Evolutionary conservation across 768 basidiomycete species (phyloP).

Genomic region (Lactarius vividus): DNA sequence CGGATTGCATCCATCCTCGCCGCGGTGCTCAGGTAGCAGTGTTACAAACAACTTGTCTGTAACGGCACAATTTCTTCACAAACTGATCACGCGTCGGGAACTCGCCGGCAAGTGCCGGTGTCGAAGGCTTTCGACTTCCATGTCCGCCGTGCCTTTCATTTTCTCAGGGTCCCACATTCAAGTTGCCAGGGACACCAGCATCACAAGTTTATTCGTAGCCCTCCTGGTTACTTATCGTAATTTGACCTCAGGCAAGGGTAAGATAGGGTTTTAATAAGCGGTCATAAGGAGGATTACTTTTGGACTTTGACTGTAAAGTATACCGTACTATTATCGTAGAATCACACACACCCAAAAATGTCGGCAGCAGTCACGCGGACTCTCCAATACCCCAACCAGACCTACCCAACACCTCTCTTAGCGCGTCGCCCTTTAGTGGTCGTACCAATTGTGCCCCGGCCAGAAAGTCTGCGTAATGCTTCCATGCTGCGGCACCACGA

Average conservation of each 20-base stretch:
- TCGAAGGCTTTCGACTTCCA: neutral
- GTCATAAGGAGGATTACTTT: neutral
- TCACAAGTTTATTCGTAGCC: constrained; percentile 4
- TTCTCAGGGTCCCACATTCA: constrained; percentile 6
- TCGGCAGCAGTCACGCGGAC: neutral
- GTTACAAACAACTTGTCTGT: neutral
- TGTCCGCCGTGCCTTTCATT: constrained; percentile 1
- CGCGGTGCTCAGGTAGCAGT: neutral
- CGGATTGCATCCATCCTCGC: neutral
- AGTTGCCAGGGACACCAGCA: constrained; percentile 21
- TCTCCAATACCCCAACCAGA: constrained; percentile 2
- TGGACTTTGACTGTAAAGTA: neutral
- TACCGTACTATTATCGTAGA: neutral
- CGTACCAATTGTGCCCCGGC: constrained; percentile 52
- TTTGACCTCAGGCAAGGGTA: neutral
- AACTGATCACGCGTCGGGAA: neutral
- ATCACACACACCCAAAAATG: neutral
- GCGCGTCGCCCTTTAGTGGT: constrained; percentile 40
- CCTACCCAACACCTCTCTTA: constrained; percentile 16
- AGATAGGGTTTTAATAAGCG: neutral
- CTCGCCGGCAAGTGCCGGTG: neutral
- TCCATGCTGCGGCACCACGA: constrained; percentile 45
- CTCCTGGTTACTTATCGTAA: neutral
- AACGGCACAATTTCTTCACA: neutral
- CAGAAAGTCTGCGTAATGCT: constrained; percentile 57